Conservation (phyloP, 345 rosid species). For the Noccaea bulbosa region DNA sequence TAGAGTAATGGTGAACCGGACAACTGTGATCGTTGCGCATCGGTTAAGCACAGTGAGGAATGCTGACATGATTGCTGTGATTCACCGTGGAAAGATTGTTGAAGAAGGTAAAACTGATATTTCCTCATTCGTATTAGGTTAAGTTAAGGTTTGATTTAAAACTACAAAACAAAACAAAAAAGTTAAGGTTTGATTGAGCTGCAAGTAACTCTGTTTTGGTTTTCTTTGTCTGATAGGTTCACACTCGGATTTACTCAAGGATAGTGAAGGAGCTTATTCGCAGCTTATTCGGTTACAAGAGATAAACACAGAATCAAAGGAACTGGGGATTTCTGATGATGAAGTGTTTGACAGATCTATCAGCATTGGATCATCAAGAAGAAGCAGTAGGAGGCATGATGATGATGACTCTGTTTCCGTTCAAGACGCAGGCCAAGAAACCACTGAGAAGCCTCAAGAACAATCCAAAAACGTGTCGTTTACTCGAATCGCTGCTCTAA, state of each 20-base stretch:
- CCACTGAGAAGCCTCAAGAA: conserved; percentile 4
- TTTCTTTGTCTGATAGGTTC: conserved; percentile 43
- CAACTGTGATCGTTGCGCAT: conserved; percentile 78
- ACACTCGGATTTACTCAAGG: conserved; percentile 54
- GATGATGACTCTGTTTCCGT: conserved; percentile 30
- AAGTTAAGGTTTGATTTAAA: too few species aligned
- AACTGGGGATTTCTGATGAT: not conserved
- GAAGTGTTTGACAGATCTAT: not conserved
- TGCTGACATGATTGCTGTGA: conserved; percentile 68
- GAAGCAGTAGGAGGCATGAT: conserved; percentile 36
- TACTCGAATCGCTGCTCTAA: conserved; percentile 56
- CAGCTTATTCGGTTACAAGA: conserved; percentile 71
- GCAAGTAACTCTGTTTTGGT: too few species aligned
- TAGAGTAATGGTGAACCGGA: conserved; percentile 67
- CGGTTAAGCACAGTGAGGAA: conserved; percentile 69
- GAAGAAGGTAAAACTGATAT: conserved; percentile 60
- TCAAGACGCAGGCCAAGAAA: conserved; percentile 39
- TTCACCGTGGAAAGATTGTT: conserved; percentile 69
- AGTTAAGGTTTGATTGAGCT: too few species aligned
- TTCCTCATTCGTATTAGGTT: too few species aligned
- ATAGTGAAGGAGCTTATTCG: conserved; percentile 70
- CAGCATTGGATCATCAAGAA: conserved; percentile 45
- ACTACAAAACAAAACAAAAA: too few species aligned
- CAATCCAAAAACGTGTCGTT: conserved; percentile 45
- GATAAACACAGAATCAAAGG: conserved; percentile 34